Conservation (phyloP, 1,284 basidiomycete genomes). For the Rhodotorula sp. region DNA sequence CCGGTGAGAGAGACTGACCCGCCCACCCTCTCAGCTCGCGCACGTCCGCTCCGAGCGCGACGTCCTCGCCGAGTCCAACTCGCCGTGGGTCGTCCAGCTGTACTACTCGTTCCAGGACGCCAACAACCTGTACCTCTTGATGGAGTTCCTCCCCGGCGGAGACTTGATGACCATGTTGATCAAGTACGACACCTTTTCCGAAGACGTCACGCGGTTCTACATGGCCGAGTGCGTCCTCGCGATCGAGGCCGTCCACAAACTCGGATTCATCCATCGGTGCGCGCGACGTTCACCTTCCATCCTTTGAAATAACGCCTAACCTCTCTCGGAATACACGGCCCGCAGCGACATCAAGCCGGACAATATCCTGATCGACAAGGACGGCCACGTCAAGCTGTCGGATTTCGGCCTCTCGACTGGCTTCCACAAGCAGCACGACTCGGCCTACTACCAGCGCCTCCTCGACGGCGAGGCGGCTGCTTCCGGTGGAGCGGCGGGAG, state of each 20-base stretch:
- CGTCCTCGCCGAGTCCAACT: conserved; percentile 94
- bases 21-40: conserved; percentile 65
- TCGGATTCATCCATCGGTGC: conserved; percentile 98
- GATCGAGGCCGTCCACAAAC: conserved; percentile 95
- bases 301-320: conserved; percentile 10
- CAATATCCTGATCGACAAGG: conserved; percentile 94
- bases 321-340: too few relatives aligned
- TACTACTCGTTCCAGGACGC: conserved; percentile 99
- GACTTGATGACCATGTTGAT: conserved; percentile 99
- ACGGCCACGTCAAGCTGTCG: conserved; percentile 91
- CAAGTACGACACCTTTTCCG: conserved; percentile 98
- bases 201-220: conserved; percentile 98
- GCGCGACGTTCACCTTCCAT: background rate
- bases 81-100: conserved; percentile 95
- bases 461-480: conserved; percentile 60
- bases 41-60: conserved; percentile 99
- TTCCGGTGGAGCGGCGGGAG: background rate
- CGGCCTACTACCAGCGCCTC: conserved; percentile 89
- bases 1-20: background rate
- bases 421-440: conserved; percentile 92
- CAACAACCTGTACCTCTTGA: conserved; percentile 93
- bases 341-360: conserved; percentile 91
- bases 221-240: conserved; percentile 98
- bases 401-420: conserved; percentile 94
- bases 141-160: conserved; percentile 98